Evolutionary conservation across 2,329 filamentous ascomycete species (phyloP), one percentile per base, ranked within the genome.

Genomic region (Fusarium nisikadoi): DNA sequence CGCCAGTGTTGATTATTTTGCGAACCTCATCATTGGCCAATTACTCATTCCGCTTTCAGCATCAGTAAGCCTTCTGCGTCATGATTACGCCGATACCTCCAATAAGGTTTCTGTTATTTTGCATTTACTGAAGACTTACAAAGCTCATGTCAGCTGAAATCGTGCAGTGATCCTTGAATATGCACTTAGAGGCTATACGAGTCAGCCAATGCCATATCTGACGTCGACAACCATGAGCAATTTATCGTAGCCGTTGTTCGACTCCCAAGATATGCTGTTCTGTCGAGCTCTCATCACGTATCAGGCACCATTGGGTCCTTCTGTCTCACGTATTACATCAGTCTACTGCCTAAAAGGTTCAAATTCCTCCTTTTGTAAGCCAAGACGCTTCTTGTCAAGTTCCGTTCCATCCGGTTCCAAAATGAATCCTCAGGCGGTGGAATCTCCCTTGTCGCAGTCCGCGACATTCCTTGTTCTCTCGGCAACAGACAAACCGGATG

Each of bases 381-480:
- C 45, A 41, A 41, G 23, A 14, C 50, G 49, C 17, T 43, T 38
- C 17, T 27, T 47, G 10, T 59, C 61, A 41, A n/a, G 39, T 23
- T 56, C 39, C 41, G 20, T n/a, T 33, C 25, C 39, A 41, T 36
- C 29, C 35, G 45, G 39, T 35, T 43, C 29, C 29, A 59, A 38
- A 55, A 76, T 76, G 74, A 62, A 62, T 13, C 55, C 70, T 17
- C 86, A 88, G 65, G 75, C 80, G 4, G 83, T 88, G 56, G 84
- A 86, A 55, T 85, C 84, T 5, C 86, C 86, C 5, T 80, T 89
- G n/a, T 88, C 86, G 5, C 77, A 80, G 31, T 84, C 83, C 5
- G 87, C 86, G 14, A 88, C 86, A 7, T 89, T 90, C 75, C 83
- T 89, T 31, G 83, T 89, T 46, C 75, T 89, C 3, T 80, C 84